Evolutionary conservation across 768 basidiomycete genomes (phyloP), one percentile per base, ranked within the genome.

Genomic region (Favolaschia claudopus): DNA sequence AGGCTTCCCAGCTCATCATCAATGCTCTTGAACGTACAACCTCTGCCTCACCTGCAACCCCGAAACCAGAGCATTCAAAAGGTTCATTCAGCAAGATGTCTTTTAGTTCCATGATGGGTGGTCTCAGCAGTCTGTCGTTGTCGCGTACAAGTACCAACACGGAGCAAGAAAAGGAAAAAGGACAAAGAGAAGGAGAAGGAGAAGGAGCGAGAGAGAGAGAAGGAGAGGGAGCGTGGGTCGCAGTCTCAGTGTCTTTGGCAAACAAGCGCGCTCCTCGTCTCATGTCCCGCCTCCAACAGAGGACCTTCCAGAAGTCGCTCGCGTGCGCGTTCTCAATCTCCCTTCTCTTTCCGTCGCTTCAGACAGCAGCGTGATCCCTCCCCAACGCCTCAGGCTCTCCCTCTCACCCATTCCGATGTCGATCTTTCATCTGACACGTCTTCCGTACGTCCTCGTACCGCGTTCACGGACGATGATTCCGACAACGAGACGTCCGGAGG

Each of bases 311-410:
- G 81, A 47, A 84, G 82, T 44, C 73, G 74, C 5, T 79, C 80
- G 12, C 89, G 90, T 55, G 82, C 89, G 14, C 87, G 93, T 34
- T 89, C 91, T 42, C 81, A 88, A 65, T 93, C 93, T 2, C 92
- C 95, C 37, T 96, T 97, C 71, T 79, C 78, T 38, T 83, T 93
- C 55, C 82, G 92, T 38, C 82, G 91, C 31, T 83, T 86, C 55
- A 83, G 90, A 60, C 76, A 82, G 9, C 77, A 84, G 48, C 78
- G 85, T 24, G 85, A 87, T 1, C 66, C 78, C 7, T 88, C 87
- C 4, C 87, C 83, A 25, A 76, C 82, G 0, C 83, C 85, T 28
- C 79, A 85, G 67, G 83, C 81, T 34, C 72, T 88, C 69, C 77
- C 82, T 73, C 82, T 92, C 54, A 76, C 76, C 47, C 83, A 79